Base-by-base conservation (phyloP, 2,329 filamentous ascomycete species). In the Colletotrichum sp. region DNA sequence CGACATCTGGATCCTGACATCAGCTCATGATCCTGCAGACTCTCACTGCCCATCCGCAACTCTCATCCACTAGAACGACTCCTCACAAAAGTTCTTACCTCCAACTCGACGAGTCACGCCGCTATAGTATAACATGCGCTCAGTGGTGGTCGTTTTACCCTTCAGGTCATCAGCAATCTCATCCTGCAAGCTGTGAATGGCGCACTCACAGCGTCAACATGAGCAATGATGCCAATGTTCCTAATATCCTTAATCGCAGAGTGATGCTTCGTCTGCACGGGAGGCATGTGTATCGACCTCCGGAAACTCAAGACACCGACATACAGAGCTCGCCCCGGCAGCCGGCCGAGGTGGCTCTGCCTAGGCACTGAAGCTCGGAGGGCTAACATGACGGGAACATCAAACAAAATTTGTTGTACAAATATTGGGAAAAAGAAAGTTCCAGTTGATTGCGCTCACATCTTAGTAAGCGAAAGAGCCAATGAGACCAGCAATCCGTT, bases 41-140 rank as follows among this genome's bases (percentile, higher is more conserved):
- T 10, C 7, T 15, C 8, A 32, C 44, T 10, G 22, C 62, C 9
- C 15, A 10, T 57, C 52, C 8, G 16, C 24, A n/a, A 10, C 8
- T 67, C 24, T 72, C 52, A 48, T 44, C 24, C 36, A 39, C 9
- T 13, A 8, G 15, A 28, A n/a, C 32, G 15, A 34, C 8, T 26
- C 18, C 39, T 22, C 8, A 36, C 13, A 10, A 36, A 18, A 26
- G 26, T 24, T 24, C 89, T 64, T 81, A 91, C 90, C 90, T 86
- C 97, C 97, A 81, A 98, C 92, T 84, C 96, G 90, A 79, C 95
- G 90, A 12, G 96, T 98, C 77, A 96, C 93, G 65, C 97, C 96
- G 83, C 95, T 98, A 82, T 98, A 98, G 83, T 96, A 99, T 81
- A 99, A 94, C 96, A 99, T 99, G 75, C 97, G 96, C 92, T 99